phyloP scores from a whole-genome alignment of 2,329 filamentous ascomycete genomes.

The Gaeumannomyces sp. region DNA sequence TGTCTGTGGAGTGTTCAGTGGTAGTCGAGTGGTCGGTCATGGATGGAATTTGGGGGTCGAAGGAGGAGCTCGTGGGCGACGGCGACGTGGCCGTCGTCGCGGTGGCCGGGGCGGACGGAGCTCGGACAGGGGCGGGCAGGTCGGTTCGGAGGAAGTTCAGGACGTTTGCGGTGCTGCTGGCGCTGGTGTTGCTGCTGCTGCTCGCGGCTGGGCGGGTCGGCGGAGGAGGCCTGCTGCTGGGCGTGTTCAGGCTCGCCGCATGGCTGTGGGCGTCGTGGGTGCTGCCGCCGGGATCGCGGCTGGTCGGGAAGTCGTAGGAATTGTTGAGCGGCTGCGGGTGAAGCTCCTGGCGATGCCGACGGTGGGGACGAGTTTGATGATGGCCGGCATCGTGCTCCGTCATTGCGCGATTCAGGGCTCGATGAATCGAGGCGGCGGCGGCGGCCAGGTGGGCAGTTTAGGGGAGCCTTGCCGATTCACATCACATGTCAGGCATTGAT shows the following conservation, averaged over 20 bases:
- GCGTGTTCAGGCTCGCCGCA: background rate
- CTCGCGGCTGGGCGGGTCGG: background rate
- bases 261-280: background rate
- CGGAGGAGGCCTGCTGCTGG: background rate
- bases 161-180: conserved; percentile 24
- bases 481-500: conserved; percentile 12
- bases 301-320: background rate
- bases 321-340: conserved; percentile 1
- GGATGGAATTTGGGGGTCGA: background rate
- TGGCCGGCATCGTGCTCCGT: conserved; percentile 24
- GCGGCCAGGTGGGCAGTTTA: background rate
- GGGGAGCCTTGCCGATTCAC: background rate
- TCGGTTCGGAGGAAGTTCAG: background rate
- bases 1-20: conserved; percentile 14
- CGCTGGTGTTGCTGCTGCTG: conserved; percentile 36
- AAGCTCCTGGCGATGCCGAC: conserved; percentile 2
- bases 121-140: too few relatives aligned
- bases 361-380: conserved; percentile 5
- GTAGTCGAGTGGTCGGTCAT: conserved; percentile 15
- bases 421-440: background rate
- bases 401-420: conserved; percentile 21
- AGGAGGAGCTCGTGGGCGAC: background rate
- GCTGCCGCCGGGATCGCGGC: background rate
- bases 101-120: too few relatives aligned
- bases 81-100: background rate